Evolutionary conservation across 73 alveolate species (phyloP), one percentile per base, ranked within the genome.

Genomic region (Urostyla sp.): DNA sequence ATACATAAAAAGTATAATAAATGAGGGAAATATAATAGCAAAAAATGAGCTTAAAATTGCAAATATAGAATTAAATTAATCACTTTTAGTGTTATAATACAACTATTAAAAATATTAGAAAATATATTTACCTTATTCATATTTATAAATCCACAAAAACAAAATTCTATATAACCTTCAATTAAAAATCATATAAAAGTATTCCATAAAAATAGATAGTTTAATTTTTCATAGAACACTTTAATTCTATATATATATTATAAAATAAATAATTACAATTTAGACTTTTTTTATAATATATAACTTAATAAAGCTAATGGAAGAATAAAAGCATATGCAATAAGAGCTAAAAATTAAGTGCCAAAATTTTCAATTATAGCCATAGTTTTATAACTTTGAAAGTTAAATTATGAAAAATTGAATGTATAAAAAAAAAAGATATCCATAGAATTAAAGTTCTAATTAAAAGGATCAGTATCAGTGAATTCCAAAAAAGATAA

Each of bases 381-480:
- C 6, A n/a, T 13, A 20, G 15, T 23, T 13, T 40, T 6, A 26
- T 55, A 55, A 3, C 72, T 6, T 55, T 13, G 10, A n/a, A 21
- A n/a, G n/a, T n/a, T n/a, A 27, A 55, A 46, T 26, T 55, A 55
- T 27, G 40, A 23, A 23, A 23, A 55, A 55, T 27, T 27, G 31
- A 23, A 11, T 55, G 8, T 7, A 27, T n/a, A n/a, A n/a, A 50
- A 10, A 27, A 11, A 13, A 55, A 55, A 55, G 72, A 55, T 55
- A 55, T 55, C 72, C 72, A 55, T 55, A 7, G 45, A 5, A 13
- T 7, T 7, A 55, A 55, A 55, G 45, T 55, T 55, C 4, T 55
- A n/a, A 28, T 28, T 55, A 13, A 26, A 11, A 23, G 72, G 37
- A 21, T 7, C 10, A 11, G 37, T 27, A 11, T 55, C 72, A 11